A percentile compares a stretch with the other conserved stretches of the same genome.
Evolutionary conservation across 2,329 filamentous ascomycete genomes (phyloP).

Genomic region (Nemania sp.): DNA sequence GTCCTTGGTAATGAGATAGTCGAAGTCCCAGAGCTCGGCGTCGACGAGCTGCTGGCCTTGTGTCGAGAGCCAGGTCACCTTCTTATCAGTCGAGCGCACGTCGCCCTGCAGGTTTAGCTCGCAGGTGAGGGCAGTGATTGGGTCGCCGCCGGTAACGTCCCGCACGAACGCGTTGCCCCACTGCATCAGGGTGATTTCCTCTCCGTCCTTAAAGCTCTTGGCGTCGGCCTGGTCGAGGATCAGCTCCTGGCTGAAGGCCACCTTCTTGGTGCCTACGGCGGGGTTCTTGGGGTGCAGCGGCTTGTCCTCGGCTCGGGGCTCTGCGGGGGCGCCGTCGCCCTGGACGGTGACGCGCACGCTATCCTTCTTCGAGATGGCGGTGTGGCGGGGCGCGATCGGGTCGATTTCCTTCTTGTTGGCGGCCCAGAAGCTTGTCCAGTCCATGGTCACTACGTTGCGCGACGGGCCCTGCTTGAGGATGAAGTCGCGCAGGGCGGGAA

Average conservation of each 20-base stretch:
- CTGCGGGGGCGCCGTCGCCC: constrained; percentile 74
- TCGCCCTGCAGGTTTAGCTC: constrained; percentile 94
- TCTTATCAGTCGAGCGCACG: constrained; percentile 95
- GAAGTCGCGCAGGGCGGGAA: constrained; percentile 82
- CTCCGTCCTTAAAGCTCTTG: constrained; percentile 81
- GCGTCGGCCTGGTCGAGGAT: constrained; percentile 90
- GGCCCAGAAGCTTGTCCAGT: constrained; percentile 81
- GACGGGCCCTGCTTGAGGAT: constrained; percentile 87
- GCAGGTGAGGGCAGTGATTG: constrained; percentile 78
- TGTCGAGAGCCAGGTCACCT: constrained; percentile 90
- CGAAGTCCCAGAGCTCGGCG: constrained; percentile 92
- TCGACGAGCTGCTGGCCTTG: constrained; percentile 81
- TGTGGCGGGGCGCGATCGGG: constrained; percentile 79
- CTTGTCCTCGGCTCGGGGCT: constrained; percentile 77
- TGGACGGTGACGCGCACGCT: constrained; percentile 77
- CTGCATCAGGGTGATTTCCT: constrained; percentile 96
- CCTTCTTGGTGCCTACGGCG: constrained; percentile 85
- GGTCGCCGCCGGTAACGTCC: constrained; percentile 68
- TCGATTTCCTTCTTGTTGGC: constrained; percentile 87
- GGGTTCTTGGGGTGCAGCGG: constrained; percentile 92
- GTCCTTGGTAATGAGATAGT: constrained; percentile 95
- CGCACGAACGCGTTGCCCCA: constrained; percentile 92
- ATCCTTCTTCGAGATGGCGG: constrained; percentile 77
- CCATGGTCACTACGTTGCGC: constrained; percentile 85
- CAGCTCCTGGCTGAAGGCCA: constrained; percentile 79